Conservation (phyloP, 2,329 filamentous ascomycete species). For the Fusarium ramigenum region DNA sequence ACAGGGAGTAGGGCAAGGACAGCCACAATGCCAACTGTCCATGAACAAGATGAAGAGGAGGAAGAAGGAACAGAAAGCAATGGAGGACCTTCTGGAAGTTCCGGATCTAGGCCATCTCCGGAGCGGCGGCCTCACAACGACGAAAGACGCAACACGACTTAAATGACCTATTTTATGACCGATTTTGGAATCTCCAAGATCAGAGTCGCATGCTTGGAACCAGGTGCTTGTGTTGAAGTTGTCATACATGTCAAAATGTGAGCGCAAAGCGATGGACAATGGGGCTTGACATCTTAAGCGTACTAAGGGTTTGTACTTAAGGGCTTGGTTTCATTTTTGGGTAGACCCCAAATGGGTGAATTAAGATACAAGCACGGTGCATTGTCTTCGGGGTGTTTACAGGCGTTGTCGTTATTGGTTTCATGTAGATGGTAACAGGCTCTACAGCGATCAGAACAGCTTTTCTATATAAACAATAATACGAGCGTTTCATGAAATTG, state of each 20-base stretch:
- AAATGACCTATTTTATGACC: background rate
- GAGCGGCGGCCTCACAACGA: background rate
- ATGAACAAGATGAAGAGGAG: background rate
- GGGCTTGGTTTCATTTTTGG: background rate
- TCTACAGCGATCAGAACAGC: conserved; percentile 3
- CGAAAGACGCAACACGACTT: background rate
- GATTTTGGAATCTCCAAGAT: background rate
- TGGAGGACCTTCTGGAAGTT: background rate
- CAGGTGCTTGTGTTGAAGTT: background rate
- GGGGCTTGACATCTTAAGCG: background rate
- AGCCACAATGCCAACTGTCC: background rate
- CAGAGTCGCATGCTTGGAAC: background rate
- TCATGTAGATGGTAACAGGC: conserved; percentile 23
- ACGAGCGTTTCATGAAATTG: background rate
- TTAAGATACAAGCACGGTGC: conserved; percentile 8
- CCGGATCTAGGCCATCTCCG: background rate
- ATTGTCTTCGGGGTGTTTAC: conserved; percentile 12
- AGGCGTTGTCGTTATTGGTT: conserved; percentile 16
- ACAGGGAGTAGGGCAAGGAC: background rate
- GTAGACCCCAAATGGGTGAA: background rate
- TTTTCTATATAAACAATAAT: conserved; percentile 4
- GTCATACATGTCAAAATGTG: background rate
- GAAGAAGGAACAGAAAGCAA: background rate
- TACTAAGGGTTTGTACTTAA: background rate
- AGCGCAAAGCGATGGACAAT: background rate